Evolutionary conservation across 2,329 filamentous ascomycete genomes (phyloP).

Genomic region (Tolypocladium album): DNA sequence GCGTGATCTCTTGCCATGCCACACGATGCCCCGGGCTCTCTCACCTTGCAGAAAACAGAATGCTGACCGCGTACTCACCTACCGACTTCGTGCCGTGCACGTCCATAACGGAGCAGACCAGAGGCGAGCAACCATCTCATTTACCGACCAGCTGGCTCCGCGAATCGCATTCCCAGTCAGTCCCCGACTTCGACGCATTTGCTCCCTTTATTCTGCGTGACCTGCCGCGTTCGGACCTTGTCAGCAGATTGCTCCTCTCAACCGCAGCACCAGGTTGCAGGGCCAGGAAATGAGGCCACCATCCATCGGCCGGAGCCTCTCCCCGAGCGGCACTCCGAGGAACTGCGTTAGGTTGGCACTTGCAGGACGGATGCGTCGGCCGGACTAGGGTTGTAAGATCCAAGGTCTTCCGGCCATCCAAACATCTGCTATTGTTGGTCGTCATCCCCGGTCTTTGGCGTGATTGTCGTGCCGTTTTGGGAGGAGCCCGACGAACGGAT

Average conservation of each 20-base stretch:
- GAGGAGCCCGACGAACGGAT: background rate
- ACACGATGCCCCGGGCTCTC: background rate
- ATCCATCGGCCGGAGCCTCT: background rate
- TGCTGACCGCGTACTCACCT: background rate
- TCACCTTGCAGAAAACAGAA: background rate
- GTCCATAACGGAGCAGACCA: background rate
- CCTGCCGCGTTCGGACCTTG: background rate
- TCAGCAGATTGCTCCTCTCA: background rate
- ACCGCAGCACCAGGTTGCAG: background rate
- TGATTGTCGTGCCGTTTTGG: background rate
- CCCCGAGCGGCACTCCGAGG: background rate
- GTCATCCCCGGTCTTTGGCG: background rate
- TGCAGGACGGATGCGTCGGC: background rate
- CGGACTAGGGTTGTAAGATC: background rate
- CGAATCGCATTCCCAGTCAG: background rate
- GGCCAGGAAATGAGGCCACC: constrained; percentile 1
- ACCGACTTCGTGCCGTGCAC: background rate
- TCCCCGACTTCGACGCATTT: background rate
- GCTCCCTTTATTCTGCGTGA: background rate
- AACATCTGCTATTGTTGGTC: background rate
- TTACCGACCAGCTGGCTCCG: background rate
- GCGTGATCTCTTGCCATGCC: background rate
- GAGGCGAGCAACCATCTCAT: background rate
- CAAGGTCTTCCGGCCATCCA: background rate
- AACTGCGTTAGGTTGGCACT: background rate